A percentile compares a stretch with the other conserved stretches of the same genome.
Evolutionary conservation across 768 basidiomycete genomes (phyloP).

Genomic region (Tephrocybe sp.): DNA sequence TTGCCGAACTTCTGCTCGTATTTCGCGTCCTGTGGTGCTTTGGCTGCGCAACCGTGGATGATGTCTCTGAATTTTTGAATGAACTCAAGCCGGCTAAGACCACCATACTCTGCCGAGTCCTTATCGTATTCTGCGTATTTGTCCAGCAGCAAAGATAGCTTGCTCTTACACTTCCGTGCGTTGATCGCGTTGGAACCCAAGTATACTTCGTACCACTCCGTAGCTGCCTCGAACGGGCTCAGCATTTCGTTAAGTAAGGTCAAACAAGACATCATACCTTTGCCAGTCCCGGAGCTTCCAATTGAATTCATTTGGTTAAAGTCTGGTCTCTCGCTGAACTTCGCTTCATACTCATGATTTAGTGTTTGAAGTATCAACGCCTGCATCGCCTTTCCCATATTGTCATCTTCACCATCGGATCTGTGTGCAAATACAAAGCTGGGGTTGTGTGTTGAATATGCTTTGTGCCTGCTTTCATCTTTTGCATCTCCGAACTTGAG

Average conservation of each 20-base stretch:
- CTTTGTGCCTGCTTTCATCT: not conserved
- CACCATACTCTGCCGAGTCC: too few species aligned
- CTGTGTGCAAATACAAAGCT: not conserved
- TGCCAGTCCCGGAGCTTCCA: not conserved
- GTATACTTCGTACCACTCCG: conserved; percentile 5
- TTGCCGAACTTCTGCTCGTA: too few species aligned
- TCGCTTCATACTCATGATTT: too few species aligned
- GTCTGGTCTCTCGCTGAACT: not conserved
- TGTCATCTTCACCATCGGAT: not conserved
- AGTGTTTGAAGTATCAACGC: not conserved
- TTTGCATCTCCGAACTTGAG: not conserved
- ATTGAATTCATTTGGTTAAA: not conserved
- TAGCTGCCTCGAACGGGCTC: not conserved
- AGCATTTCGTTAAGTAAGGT: not conserved
- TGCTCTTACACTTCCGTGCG: too few species aligned
- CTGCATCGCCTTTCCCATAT: not conserved
- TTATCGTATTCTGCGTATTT: too few species aligned
- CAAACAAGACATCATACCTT: not conserved
- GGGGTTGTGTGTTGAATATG: conserved; percentile 1
- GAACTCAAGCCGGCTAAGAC: too few species aligned
- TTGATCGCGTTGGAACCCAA: too few species aligned
- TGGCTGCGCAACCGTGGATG: too few species aligned
- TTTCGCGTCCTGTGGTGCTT: too few species aligned
- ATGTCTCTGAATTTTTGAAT: too few species aligned
- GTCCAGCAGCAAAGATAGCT: too few species aligned